Base-by-base conservation (phyloP, 108 stramenopile genomes). In the Mediolabrus comicus region DNA sequence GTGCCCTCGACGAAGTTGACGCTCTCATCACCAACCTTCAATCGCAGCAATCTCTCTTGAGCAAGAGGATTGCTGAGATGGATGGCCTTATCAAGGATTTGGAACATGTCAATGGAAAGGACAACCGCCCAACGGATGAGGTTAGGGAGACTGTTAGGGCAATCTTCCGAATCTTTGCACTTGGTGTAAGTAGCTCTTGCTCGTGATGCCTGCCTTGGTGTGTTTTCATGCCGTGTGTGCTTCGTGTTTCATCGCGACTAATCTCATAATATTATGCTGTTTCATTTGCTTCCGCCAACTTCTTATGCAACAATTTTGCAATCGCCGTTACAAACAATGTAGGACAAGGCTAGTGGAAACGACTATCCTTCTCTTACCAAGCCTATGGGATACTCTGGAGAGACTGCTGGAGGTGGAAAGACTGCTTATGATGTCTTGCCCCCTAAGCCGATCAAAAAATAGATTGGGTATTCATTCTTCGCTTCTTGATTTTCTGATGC, bases 391-490 rank as follows among this genome's bases (percentile, higher is more conserved):
- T 92, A 81, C 71, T 72, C 75, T 49, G 91, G 91, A n/a, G 91
- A 92, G 13, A 74, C 83, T 34, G 79, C 81, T 30, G 70, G 84
- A 17, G 91, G 91, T 26, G 85, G 87, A 49, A 80, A 63, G 62
- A 89, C 87, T 32, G 88, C 92, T 11, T 92, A 86, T 62, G 89
- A 92, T 79, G 87, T 80, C 25, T 81, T 92, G 24, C 83, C 82
- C 19, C 89, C 92, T 49, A 92, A 88, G 72, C 75, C 72, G 13
- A 43, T 78, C 38, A 72, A 71, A 28, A 73, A 65, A 41, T 58
- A 58, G 46, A 24, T 49, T 1, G 46, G n/a, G n/a, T n/a, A 22
- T 24, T 49, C 22, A 1, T 4, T 49, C 22, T 49, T 24, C n/a
- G n/a, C n/a, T n/a, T n/a, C n/a, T 49, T 49, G 19, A 22, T 17